A percentile compares a stretch with the other conserved stretches of the same genome.
These are phyloP conservation scores for Aspergillus caelatus DNA, from an alignment of 2,329 filamentous ascomycete species.

Conservation along the genomic window DNA sequence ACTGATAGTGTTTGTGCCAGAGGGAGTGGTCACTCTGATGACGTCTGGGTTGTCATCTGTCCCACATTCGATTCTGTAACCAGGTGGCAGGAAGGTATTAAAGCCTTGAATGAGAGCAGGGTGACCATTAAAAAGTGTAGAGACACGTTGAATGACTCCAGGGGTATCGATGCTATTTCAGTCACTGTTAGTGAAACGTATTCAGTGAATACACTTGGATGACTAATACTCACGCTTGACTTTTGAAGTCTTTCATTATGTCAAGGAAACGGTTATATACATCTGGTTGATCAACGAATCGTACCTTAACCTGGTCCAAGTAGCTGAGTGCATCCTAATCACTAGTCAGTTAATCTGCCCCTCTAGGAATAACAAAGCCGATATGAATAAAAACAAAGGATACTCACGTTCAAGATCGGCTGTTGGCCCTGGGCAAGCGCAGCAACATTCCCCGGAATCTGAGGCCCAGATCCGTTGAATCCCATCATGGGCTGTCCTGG, in stretches of 20 bases:
- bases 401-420: constrained; percentile 71
- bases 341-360: constrained; percentile 28
- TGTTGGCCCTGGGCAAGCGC: constrained; percentile 77
- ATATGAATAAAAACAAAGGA: constrained; percentile 3
- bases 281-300: constrained; percentile 94
- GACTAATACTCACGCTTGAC: constrained; percentile 72
- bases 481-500: constrained; percentile 57
- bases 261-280: constrained; percentile 97
- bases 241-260: constrained; percentile 99
- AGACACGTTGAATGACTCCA: constrained; percentile 94
- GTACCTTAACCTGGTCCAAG: constrained; percentile 96
- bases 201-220: constrained; percentile 2
- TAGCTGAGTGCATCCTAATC: constrained; percentile 85
- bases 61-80: constrained; percentile 95
- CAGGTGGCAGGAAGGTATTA: constrained; percentile 94
- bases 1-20: constrained; percentile 92
- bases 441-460: constrained; percentile 54
- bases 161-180: constrained; percentile 80
- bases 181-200: constrained; percentile 19
- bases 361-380: background rate
- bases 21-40: constrained; percentile 94
- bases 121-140: constrained; percentile 91
- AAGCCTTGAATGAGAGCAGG: constrained; percentile 96
- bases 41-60: constrained; percentile 92
- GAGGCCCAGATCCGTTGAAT: constrained; percentile 47